A percentile compares a stretch with the other conserved stretches of the same genome.
Evolutionary conservation across 2,329 filamentous ascomycete genomes (phyloP).

Genomic region (Coniochaeta prunicola): DNA sequence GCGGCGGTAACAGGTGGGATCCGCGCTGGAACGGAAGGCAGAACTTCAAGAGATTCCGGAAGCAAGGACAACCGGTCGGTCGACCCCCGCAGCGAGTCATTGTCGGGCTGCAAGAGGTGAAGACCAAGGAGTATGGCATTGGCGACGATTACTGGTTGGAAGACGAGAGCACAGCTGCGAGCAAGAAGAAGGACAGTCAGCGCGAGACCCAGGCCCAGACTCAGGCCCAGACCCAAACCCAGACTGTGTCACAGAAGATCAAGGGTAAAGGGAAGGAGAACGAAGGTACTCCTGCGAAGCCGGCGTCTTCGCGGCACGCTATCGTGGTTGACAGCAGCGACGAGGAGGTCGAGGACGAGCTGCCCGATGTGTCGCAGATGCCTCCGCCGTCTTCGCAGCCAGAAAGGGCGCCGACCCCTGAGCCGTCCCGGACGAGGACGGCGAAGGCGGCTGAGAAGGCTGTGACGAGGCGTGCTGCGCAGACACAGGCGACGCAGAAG

Average conservation of each 20-base stretch:
- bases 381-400: conserved; percentile 9
- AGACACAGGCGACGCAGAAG: conserved; percentile 6
- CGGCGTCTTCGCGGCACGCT: conserved; percentile 8
- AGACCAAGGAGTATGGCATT: conserved; percentile 63
- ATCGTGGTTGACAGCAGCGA: conserved; percentile 30
- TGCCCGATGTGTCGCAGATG: conserved; percentile 8
- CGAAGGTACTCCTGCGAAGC: neutral
- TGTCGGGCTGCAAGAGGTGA: conserved; percentile 64
- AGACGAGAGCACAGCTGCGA: conserved; percentile 25
- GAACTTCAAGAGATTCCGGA: conserved; percentile 88
- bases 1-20: conserved; percentile 83
- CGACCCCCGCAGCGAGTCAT: conserved; percentile 47
- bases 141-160: conserved; percentile 73
- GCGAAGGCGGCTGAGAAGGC: conserved; percentile 23
- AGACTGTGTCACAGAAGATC: conserved; percentile 15
- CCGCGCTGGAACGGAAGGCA: conserved; percentile 87
- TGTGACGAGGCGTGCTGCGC: conserved; percentile 10
- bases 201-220: conserved; percentile 6
- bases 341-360: conserved; percentile 14
- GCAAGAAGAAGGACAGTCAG: conserved; percentile 15
- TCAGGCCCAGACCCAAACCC: conserved; percentile 12
- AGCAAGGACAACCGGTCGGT: conserved; percentile 41
- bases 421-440: conserved; percentile 20
- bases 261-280: conserved; percentile 17
- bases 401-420: conserved; percentile 8